Evolutionary conservation across 495 filamentous ascomycete genomes (phyloP), one percentile per base, ranked within the genome.

Genomic region (Rusavskia elegans): DNA sequence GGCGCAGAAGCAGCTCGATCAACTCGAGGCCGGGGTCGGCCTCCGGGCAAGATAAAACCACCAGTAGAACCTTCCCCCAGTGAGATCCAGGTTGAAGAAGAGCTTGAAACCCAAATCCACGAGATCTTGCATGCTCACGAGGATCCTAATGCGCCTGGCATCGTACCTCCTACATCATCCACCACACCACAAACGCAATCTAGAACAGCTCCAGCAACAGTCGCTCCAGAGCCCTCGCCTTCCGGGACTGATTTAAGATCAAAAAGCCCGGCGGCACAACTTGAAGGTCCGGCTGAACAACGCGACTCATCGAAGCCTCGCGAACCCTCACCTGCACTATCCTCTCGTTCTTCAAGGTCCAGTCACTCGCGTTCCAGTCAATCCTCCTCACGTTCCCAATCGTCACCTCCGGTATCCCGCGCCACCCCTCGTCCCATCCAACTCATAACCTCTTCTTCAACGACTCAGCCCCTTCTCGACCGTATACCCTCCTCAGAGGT

Each of bases 401-500:
- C 23, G 8, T 13, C n/a, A 42, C 21, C 19, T 23, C 44, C 17
- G 21, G 8, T 11, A 23, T 23, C 23, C 21, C 23, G 20, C 49
- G 11, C 20, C 49, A 6, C 49, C 35, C 21, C 4, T 30, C 10
- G 21, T 17, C 49, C 50, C 17, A 42, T 32, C 17, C 53, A 49
- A 23, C 38, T 46, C 10, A 46, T 46, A 25, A 46, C 44, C 2
- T 11, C 52, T 19, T n/a, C 45, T 2, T 48, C 50, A 32, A 44
- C 48, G 13, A 36, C 37, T 9, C 44, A 40, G 9, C 21, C 40
- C 16, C 51, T 55, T 8, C 48, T 35, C 23, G 44, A 46, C 16
- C 51, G 39, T 5, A 56, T 77, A 10, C 68, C 73, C 2, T 65
- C 70, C 45, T 68, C 54, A 49, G 66, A 74, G n/a, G 74, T 80